Conservation (phyloP, 106 monocot genomes). For the Platanthera zijinensis region DNA sequence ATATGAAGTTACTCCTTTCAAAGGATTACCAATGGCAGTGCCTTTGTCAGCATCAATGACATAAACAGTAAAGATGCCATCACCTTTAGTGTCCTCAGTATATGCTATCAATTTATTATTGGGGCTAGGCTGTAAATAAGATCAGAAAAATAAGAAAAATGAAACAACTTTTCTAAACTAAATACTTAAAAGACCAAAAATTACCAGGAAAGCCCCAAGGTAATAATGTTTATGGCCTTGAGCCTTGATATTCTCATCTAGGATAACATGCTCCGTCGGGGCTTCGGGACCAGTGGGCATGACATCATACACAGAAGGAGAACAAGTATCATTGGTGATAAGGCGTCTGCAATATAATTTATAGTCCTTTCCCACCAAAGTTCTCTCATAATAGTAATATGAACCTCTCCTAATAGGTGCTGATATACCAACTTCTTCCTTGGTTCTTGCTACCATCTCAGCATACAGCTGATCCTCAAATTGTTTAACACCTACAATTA, state of each 20-base stretch:
- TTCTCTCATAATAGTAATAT: slow-evolving; percentile 83
- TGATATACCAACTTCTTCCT: slow-evolving; percentile 74
- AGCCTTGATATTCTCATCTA: slow-evolving; percentile 93
- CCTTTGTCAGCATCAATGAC: slow-evolving; percentile 68
- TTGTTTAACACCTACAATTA: too few species aligned
- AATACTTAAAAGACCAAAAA: background rate
- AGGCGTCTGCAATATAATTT: slow-evolving; percentile 75
- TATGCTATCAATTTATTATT: slow-evolving; percentile 71
- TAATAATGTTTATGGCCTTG: slow-evolving; percentile 65
- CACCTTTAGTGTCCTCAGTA: slow-evolving; percentile 81
- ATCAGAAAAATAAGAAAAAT: background rate
- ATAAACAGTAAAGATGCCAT: slow-evolving; percentile 71
- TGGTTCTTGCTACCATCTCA: too few species aligned
- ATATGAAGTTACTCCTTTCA: slow-evolving; percentile 41
- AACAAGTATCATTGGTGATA: slow-evolving; percentile 22
- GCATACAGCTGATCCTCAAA: too few species aligned
- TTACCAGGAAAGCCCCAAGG: slow-evolving; percentile 74
- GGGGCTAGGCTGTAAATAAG: slow-evolving; percentile 69
- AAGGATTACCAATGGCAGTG: slow-evolving; percentile 42
- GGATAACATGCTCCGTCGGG: slow-evolving; percentile 78
- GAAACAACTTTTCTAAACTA: background rate
- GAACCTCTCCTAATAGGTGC: slow-evolving; percentile 58
- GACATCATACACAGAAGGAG: slow-evolving; percentile 58
- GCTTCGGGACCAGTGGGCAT: slow-evolving; percentile 80
- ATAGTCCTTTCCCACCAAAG: slow-evolving; percentile 91